Conservation (phyloP, 495 filamentous ascomycete genomes). For the Neurospora sp. region DNA sequence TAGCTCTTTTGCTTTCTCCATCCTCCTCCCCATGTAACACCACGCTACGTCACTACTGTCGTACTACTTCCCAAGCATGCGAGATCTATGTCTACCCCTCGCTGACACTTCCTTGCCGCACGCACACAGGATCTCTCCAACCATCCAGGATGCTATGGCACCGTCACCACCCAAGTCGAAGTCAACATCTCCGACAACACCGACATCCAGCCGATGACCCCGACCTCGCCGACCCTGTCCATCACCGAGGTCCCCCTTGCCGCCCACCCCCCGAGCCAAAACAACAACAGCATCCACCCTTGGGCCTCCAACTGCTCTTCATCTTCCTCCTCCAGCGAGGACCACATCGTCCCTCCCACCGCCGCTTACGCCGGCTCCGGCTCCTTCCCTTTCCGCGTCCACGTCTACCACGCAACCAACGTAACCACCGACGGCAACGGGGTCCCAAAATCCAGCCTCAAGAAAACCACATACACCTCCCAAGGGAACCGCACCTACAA, state of each 20-base stretch:
- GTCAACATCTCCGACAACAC: conserved; percentile 20
- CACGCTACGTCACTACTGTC: conserved; percentile 1
- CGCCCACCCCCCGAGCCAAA: conserved; percentile 3
- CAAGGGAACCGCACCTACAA: not conserved
- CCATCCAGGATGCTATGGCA: conserved; percentile 18
- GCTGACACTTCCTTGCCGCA: conserved; percentile 1
- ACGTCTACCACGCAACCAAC: not conserved
- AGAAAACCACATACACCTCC: not conserved
- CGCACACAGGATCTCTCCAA: not conserved
- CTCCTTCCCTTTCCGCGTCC: not conserved
- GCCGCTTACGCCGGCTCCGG: not conserved
- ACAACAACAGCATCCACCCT: conserved; percentile 3
- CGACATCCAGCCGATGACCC: conserved; percentile 3
- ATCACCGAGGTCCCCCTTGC: conserved; percentile 1
- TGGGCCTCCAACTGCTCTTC: conserved; percentile 9
- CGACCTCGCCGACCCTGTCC: conserved; percentile 9
- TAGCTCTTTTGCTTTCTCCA: not conserved
- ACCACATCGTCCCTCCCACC: not conserved
- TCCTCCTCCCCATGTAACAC: not conserved
- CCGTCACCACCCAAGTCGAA: conserved; percentile 28
- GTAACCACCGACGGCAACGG: not conserved
- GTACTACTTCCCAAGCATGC: not conserved
- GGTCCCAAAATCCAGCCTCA: not conserved
- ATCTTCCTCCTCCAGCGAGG: not conserved
- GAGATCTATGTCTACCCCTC: not conserved